phyloP scores from a whole-genome alignment of 352 stramenopile genomes.

The Phytophthora macrochlamydospora region DNA sequence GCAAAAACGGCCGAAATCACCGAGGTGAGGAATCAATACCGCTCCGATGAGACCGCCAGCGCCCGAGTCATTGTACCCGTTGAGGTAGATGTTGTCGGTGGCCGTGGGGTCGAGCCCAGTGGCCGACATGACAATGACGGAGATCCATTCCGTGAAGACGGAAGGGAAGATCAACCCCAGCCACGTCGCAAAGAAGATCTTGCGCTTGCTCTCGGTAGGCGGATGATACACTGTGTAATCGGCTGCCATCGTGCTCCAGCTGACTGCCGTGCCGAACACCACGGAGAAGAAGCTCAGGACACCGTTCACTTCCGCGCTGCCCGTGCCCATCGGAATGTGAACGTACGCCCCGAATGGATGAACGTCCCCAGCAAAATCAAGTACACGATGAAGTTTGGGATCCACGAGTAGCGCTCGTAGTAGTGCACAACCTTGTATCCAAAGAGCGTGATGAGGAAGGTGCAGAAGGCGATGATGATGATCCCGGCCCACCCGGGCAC shows the following conservation, averaged over 20 bases:
- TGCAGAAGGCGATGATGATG: slow-evolving; percentile 48
- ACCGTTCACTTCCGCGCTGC: slow-evolving; percentile 37
- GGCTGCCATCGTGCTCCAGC: slow-evolving; percentile 39
- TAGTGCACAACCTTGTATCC: slow-evolving; percentile 53
- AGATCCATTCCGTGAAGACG: slow-evolving; percentile 43
- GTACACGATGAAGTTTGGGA: slow-evolving; percentile 49
- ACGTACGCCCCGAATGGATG: slow-evolving; percentile 41
- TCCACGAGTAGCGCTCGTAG: slow-evolving; percentile 54
- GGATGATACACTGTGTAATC: slow-evolving; percentile 54
- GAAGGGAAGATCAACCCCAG: slow-evolving; percentile 37
- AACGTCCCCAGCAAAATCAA: slow-evolving; percentile 43
- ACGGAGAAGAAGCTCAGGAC: slow-evolving; percentile 42
- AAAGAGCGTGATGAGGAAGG: slow-evolving; percentile 49
- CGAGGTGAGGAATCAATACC: slow-evolving; percentile 35
- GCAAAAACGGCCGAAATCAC: slow-evolving; percentile 47
- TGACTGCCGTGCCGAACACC: slow-evolving; percentile 43
- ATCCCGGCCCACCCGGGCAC: slow-evolving; percentile 44
- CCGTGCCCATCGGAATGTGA: slow-evolving; percentile 45
- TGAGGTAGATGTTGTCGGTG: slow-evolving; percentile 28
- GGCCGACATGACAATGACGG: slow-evolving; percentile 42
- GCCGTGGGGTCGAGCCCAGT: slow-evolving; percentile 27
- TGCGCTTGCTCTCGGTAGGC: slow-evolving; percentile 41
- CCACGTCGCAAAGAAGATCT: slow-evolving; percentile 48
- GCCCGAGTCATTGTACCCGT: slow-evolving; percentile 42
- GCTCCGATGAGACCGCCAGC: slow-evolving; percentile 39